Conservation (phyloP, 1,284 basidiomycete species). For the Boletus albobrunnescens region DNA sequence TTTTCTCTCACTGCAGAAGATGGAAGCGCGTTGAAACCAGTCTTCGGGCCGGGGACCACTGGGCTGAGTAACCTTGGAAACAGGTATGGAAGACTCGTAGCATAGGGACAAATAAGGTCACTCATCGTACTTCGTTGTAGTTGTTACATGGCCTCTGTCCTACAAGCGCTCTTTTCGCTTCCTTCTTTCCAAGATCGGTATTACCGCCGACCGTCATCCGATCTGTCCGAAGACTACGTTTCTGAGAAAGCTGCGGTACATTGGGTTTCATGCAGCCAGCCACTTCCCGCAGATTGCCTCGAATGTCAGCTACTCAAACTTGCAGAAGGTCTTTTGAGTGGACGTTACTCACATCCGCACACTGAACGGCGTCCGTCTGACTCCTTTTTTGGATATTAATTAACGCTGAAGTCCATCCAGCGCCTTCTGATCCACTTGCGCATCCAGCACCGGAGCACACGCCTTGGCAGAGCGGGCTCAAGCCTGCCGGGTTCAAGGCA, state of each 20-base stretch:
- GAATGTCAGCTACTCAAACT: slow-evolving; percentile 96
- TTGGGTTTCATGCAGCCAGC: slow-evolving; percentile 60
- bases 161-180: slow-evolving; percentile 86
- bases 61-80: slow-evolving; percentile 94
- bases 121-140: slow-evolving; percentile 38
- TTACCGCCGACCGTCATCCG: slow-evolving; percentile 25
- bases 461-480: slow-evolving; percentile 82
- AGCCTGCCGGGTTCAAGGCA: slow-evolving; percentile 83
- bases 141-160: slow-evolving; percentile 95
- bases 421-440: slow-evolving; percentile 30
- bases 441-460: slow-evolving; percentile 41
- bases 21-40: slow-evolving; percentile 82
- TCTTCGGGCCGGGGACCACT: slow-evolving; percentile 87
- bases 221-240: slow-evolving; percentile 3
- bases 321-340: slow-evolving; percentile 89
- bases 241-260: slow-evolving; percentile 51
- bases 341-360: slow-evolving; percentile 72
- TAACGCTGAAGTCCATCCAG: slow-evolving; percentile 16
- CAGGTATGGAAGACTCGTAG: slow-evolving; percentile 46
- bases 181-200: slow-evolving; percentile 78
- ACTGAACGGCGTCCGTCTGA: slow-evolving; percentile 18
- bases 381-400: not conserved
- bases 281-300: slow-evolving; percentile 79
- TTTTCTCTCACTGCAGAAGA: slow-evolving; percentile 92
- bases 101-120: not conserved